phyloP scores from a whole-genome alignment of 176 grass and related monocot species.

The Secale cereale region DNA sequence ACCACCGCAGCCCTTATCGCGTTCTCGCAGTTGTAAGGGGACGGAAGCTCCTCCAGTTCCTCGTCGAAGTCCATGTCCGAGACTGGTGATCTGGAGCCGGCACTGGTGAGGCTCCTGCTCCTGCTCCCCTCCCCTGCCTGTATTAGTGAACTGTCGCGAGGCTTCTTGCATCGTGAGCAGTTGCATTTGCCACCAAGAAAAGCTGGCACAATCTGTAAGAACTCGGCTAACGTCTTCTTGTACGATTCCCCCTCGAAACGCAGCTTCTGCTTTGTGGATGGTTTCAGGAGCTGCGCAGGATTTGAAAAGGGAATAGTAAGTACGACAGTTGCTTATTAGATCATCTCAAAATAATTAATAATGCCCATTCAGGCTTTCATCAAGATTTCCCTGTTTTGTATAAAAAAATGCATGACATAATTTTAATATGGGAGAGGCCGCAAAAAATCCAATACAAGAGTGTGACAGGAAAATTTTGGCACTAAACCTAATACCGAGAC shows the following conservation, averaged over 20 bases:
- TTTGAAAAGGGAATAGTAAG: slow-evolving; percentile 13
- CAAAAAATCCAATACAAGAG: neutral
- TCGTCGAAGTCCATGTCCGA: slow-evolving; percentile 25
- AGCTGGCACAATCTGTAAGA: slow-evolving; percentile 54
- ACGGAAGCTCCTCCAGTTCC: slow-evolving; percentile 25
- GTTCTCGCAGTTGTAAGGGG: slow-evolving; percentile 52
- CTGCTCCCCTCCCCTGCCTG: slow-evolving; percentile 44
- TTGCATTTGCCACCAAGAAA: slow-evolving; percentile 81
- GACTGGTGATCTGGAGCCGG: slow-evolving; percentile 21
- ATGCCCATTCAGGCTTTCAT: neutral
- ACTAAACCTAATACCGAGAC: neutral
- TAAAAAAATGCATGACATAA: neutral
- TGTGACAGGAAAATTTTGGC: neutral
- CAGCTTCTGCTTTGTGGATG: slow-evolving; percentile 73
- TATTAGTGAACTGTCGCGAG: slow-evolving; percentile 15
- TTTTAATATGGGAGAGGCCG: neutral
- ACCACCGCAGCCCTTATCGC: slow-evolving; percentile 59
- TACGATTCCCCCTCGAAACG: slow-evolving; percentile 78
- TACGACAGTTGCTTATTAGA: neutral
- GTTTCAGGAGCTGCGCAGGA: slow-evolving; percentile 59
- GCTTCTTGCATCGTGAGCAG: slow-evolving; percentile 61
- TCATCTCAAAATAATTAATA: neutral
- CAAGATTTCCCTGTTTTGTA: neutral
- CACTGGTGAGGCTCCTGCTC: slow-evolving; percentile 21
- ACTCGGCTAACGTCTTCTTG: slow-evolving; percentile 62